Conservation (phyloP, 768 basidiomycete genomes). For the Russula lepida region DNA sequence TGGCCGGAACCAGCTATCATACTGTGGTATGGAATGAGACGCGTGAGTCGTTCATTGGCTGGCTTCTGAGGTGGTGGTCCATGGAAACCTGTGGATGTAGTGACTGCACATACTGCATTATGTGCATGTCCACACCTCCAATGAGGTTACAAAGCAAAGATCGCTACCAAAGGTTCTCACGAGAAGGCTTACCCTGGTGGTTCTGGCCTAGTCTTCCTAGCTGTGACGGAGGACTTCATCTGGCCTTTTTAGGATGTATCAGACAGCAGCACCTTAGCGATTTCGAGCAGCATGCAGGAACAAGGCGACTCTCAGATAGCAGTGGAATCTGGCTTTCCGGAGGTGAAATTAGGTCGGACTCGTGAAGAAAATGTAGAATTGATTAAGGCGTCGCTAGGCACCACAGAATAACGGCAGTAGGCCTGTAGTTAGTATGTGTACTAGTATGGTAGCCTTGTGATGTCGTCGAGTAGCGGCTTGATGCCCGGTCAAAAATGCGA, state of each 20-base stretch:
- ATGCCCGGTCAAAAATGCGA: too few relatives aligned
- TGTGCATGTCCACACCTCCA: neutral
- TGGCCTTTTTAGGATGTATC: neutral
- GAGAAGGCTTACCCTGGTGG: neutral
- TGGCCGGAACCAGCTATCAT: neutral
- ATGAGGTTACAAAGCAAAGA: neutral
- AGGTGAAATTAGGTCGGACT: too few relatives aligned
- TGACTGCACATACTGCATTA: neutral
- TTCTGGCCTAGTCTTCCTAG: neutral
- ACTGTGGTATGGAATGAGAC: neutral
- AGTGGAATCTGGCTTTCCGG: neutral
- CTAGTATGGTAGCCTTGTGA: neutral
- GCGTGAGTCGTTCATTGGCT: neutral
- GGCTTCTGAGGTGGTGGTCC: neutral
- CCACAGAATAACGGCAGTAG: neutral
- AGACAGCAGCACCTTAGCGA: neutral
- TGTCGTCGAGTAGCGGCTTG: too few relatives aligned
- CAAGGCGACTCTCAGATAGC: neutral
- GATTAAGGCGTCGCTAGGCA: accelerated
- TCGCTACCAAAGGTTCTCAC: neutral
- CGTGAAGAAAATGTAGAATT: neutral
- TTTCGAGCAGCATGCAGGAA: neutral
- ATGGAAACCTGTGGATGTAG: too few relatives aligned
- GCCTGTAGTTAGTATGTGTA: neutral
- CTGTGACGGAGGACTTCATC: neutral